Evolutionary conservation across 2,329 filamentous ascomycete genomes (phyloP).

Genomic region (Colletotrichum horii): DNA sequence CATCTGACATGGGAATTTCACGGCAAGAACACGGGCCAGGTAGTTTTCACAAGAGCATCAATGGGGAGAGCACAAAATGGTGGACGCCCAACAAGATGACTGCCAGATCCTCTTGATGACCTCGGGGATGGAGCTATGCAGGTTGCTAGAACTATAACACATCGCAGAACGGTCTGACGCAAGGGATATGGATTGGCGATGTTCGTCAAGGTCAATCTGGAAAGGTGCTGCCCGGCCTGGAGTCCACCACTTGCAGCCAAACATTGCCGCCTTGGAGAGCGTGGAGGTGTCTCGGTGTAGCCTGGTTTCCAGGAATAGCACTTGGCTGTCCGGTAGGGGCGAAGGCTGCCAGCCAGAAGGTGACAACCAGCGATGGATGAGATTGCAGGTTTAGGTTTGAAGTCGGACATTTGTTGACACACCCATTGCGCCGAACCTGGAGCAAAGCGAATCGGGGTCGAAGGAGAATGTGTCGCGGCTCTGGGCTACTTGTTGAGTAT

Average conservation of each 20-base stretch:
- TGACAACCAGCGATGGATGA: background rate
- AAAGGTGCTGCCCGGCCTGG: background rate
- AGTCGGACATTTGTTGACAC: background rate
- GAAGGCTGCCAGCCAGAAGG: background rate
- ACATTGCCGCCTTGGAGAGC: background rate
- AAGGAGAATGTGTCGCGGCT: background rate
- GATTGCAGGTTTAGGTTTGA: background rate
- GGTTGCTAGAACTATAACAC: background rate
- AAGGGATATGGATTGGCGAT: background rate
- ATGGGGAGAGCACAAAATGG: background rate
- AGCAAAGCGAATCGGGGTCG: background rate
- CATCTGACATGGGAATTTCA: background rate
- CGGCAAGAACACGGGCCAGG: background rate
- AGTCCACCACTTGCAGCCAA: background rate
- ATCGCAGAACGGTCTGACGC: background rate
- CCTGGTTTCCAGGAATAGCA: background rate
- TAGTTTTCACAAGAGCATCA: background rate
- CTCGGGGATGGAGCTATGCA: background rate
- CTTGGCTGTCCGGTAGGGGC: background rate
- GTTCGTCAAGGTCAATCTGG: background rate
- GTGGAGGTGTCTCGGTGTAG: background rate
- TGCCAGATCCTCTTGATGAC: background rate
- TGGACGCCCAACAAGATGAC: background rate
- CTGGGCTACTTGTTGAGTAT: background rate
- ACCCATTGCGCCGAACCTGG: background rate